phyloP scores from a whole-genome alignment of 2,329 filamentous ascomycete species.

The Verticillium klebahnii region DNA sequence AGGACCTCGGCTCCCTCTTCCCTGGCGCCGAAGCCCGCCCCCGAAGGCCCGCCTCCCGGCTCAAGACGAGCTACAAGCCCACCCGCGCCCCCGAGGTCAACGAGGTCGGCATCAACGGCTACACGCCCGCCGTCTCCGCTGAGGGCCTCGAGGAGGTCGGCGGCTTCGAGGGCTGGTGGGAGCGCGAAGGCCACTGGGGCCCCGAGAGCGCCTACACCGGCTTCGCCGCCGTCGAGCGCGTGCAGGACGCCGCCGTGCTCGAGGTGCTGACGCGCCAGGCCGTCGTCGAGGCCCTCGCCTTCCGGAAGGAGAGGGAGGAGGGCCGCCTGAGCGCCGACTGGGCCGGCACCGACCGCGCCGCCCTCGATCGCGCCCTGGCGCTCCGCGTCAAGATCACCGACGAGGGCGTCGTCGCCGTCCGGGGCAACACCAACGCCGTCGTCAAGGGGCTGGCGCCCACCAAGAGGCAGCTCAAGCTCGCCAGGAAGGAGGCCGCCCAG shows the following conservation, averaged over 20 bases:
- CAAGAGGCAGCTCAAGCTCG: conserved; percentile 19
- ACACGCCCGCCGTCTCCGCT: conserved; percentile 41
- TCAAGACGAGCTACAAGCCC: conserved; percentile 1
- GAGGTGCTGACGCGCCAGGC: conserved; percentile 46
- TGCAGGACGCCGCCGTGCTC: conserved; percentile 38
- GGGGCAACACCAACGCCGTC: conserved; percentile 27
- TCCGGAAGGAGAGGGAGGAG: conserved; percentile 23
- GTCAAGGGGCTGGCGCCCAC: conserved; percentile 22
- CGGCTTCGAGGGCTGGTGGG: conserved; percentile 48
- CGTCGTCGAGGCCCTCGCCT: conserved; percentile 45
- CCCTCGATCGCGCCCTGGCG: background rate
- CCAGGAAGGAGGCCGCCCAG: conserved; percentile 13
- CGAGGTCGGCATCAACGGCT: conserved; percentile 24
- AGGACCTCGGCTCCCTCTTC: background rate
- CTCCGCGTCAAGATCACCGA: conserved; percentile 20
- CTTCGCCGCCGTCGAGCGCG: conserved; percentile 36
- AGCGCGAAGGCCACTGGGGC: conserved; percentile 47
- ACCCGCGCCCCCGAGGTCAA: conserved; percentile 6
- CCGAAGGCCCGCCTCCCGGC: background rate
- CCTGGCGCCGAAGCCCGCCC: background rate
- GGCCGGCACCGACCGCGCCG: conserved; percentile 21
- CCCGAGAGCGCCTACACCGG: conserved; percentile 36
- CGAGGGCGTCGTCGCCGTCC: conserved; percentile 34
- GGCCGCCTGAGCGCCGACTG: conserved; percentile 20
- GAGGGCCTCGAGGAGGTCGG: conserved; percentile 43